Evolutionary conservation across 352 stramenopile genomes (phyloP).

Genomic region (Pythium folliculosum): DNA sequence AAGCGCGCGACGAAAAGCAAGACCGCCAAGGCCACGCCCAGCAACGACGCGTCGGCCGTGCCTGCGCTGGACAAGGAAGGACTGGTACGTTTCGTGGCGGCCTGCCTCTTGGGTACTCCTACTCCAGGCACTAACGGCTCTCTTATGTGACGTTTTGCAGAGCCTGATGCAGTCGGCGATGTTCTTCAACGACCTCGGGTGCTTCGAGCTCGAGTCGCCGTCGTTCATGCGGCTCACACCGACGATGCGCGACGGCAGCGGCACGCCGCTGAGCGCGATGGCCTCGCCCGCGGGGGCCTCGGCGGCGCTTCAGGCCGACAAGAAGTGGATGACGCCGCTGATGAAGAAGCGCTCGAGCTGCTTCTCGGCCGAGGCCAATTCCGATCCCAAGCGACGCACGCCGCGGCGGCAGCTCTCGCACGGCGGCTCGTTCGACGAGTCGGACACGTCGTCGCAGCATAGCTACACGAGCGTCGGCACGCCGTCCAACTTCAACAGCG

Average conservation of each 20-base stretch:
- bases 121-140: too few species aligned
- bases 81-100: slow-evolving; percentile 18
- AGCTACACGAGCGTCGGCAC: slow-evolving; percentile 66
- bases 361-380: slow-evolving; percentile 49
- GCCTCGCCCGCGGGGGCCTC: slow-evolving; percentile 3
- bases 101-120: too few species aligned
- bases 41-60: not conserved
- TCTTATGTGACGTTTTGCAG: too few species aligned
- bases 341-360: slow-evolving; percentile 69
- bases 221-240: slow-evolving; percentile 57
- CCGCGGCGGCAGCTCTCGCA: slow-evolving; percentile 62
- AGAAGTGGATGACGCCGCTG: slow-evolving; percentile 40
- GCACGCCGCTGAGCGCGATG: not conserved
- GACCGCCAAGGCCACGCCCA: slow-evolving; percentile 7
- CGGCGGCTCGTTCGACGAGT: slow-evolving; percentile 61
- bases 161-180: slow-evolving; percentile 41
- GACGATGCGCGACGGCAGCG: slow-evolving; percentile 27
- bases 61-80: slow-evolving; percentile 24
- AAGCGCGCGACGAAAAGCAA: slow-evolving; percentile 25
- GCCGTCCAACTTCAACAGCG: slow-evolving; percentile 59
- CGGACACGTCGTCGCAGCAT: slow-evolving; percentile 30
- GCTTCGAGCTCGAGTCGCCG: slow-evolving; percentile 73
- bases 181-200: slow-evolving; percentile 61
- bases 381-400: slow-evolving; percentile 63
- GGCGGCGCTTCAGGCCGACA: slow-evolving; percentile 8